These are phyloP conservation scores for Venturia asperata DNA, from an alignment of 2,329 filamentous ascomycete species.

Conservation along the genomic window DNA sequence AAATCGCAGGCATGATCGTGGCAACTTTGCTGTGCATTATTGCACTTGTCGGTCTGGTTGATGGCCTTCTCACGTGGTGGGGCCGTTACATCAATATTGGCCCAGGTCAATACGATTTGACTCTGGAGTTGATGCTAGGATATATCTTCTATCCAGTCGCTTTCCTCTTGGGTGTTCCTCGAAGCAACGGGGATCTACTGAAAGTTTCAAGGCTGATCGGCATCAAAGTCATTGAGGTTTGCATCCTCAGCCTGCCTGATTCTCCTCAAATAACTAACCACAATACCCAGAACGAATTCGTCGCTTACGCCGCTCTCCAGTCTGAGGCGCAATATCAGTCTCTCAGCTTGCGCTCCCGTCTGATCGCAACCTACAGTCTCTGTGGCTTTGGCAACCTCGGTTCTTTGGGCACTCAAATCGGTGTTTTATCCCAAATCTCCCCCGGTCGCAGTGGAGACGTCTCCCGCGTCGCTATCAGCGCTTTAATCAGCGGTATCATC, in stretches of 20 bases:
- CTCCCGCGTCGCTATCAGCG: constrained; percentile 66
- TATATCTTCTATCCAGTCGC: constrained; percentile 72
- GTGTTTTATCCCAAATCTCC: constrained; percentile 74
- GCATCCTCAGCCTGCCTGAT: constrained; percentile 25
- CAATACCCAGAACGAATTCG: constrained; percentile 61
- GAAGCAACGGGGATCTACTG: constrained; percentile 52
- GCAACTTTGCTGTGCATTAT: constrained; percentile 78
- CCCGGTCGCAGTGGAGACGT: constrained; percentile 69
- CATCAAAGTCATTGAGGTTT: constrained; percentile 69
- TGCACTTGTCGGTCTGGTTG: constrained; percentile 64
- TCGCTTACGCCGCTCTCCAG: constrained; percentile 57
- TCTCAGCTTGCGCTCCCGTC: constrained; percentile 61
- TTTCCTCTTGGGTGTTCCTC: constrained; percentile 73
- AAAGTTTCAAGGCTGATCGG: constrained; percentile 74
- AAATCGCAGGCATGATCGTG: constrained; percentile 77
- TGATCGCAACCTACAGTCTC: constrained; percentile 81
- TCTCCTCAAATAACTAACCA: constrained; percentile 14
- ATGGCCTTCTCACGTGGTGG: constrained; percentile 78
- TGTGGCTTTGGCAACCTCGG: constrained; percentile 74
- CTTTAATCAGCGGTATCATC: constrained; percentile 69
- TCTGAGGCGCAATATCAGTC: constrained; percentile 44
- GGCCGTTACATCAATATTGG: constrained; percentile 69
- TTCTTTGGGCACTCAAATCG: constrained; percentile 82
- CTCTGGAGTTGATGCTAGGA: constrained; percentile 66
- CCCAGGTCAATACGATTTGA: constrained; percentile 54